Evolutionary conservation across 345 rosid genomes (phyloP).

Genomic region (Anastatica hierochuntica): DNA sequence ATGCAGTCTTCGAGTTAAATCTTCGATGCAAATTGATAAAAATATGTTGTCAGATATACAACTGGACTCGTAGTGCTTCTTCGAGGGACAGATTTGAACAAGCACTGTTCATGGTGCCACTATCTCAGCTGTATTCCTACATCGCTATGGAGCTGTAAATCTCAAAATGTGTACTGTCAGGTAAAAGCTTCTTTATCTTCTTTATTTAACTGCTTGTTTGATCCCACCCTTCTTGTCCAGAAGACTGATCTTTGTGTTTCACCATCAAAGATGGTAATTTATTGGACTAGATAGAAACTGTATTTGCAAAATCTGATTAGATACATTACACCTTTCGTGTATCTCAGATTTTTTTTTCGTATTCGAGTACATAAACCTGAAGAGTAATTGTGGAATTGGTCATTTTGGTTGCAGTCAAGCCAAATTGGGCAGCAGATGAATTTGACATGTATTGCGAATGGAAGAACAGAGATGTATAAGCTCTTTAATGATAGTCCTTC

Average conservation of each 20-base stretch:
- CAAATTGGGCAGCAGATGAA: constrained; percentile 38
- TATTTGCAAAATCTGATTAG: too few species aligned
- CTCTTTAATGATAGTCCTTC: constrained; percentile 14
- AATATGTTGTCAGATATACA: constrained; percentile 33
- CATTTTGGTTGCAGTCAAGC: constrained; percentile 41
- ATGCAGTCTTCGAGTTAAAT: not conserved
- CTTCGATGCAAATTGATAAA: too few species aligned
- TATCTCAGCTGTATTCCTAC: constrained; percentile 77
- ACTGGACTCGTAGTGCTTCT: constrained; percentile 53
- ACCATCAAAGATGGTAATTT: too few species aligned
- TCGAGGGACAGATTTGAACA: constrained; percentile 52
- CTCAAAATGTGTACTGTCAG: constrained; percentile 41
- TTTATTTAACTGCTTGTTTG: too few species aligned
- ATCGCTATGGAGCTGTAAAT: constrained; percentile 70
- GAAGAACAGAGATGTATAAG: constrained; percentile 34
- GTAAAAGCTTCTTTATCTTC: too few species aligned
- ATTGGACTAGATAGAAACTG: too few species aligned
- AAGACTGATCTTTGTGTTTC: too few species aligned
- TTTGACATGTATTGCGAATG: constrained; percentile 50
- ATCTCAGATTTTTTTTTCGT: too few species aligned
- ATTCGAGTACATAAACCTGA: not conserved
- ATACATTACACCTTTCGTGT: too few species aligned
- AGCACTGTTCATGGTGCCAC: constrained; percentile 85
- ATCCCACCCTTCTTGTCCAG: too few species aligned
- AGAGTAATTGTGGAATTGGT: constrained; percentile 6